Evolutionary conservation across 2,329 filamentous ascomycete species (phyloP).

Genomic region (Hypomyces rosellus): DNA sequence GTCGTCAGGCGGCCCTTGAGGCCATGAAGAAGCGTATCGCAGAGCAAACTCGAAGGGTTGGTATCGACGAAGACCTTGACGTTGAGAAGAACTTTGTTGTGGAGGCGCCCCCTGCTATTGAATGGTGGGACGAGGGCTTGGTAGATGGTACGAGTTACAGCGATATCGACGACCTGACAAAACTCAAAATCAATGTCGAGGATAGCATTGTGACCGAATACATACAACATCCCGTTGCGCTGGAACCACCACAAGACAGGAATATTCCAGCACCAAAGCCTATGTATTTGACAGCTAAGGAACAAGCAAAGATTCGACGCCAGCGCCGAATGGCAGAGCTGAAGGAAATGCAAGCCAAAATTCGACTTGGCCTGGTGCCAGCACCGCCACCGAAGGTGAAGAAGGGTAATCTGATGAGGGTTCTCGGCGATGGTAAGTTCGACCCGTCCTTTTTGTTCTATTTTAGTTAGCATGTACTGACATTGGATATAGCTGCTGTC

Average conservation of each 20-base stretch:
- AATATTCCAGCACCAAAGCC: slow-evolving; percentile 73
- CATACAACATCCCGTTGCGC: slow-evolving; percentile 84
- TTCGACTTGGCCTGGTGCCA: slow-evolving; percentile 80
- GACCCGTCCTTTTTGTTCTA: not conserved
- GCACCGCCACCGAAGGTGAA: slow-evolving; percentile 94
- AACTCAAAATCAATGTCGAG: slow-evolving; percentile 66
- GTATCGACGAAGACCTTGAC: slow-evolving; percentile 84
- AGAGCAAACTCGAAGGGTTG: slow-evolving; percentile 78
- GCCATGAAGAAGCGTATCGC: slow-evolving; percentile 93
- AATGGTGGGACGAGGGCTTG: slow-evolving; percentile 97
- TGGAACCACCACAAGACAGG: slow-evolving; percentile 88
- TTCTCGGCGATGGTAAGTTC: slow-evolving; percentile 63
- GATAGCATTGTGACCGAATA: slow-evolving; percentile 87
- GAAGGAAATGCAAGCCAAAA: slow-evolving; percentile 95
- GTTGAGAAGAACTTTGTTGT: slow-evolving; percentile 86
- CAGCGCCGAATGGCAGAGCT: slow-evolving; percentile 87
- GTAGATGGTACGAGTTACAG: slow-evolving; percentile 71
- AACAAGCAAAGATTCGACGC: slow-evolving; percentile 84
- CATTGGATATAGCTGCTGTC: slow-evolving; percentile 48
- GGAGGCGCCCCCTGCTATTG: slow-evolving; percentile 75
- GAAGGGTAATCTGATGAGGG: slow-evolving; percentile 95
- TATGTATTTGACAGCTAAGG: slow-evolving; percentile 85
- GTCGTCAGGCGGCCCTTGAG: slow-evolving; percentile 82
- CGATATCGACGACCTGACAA: slow-evolving; percentile 55
- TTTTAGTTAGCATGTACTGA: slow-evolving; percentile 14